Evolutionary conservation across 306 rosid species (phyloP).

Genomic region (Trifolium repens): DNA sequence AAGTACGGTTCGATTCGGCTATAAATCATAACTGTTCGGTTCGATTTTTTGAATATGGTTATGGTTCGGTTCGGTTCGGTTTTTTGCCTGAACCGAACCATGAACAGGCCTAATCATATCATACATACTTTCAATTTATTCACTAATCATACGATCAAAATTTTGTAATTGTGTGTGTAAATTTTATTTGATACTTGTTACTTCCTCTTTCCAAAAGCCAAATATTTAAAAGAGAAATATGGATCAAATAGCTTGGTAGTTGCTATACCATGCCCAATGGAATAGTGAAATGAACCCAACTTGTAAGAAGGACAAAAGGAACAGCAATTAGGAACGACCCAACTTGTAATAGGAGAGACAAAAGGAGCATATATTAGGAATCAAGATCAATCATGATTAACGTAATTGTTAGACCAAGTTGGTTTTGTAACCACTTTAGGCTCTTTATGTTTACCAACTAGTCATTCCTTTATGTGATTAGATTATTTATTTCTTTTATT

Average conservation of each 20-base stretch:
- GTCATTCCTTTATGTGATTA: slow-evolving; percentile 3
- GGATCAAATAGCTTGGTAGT: slow-evolving; percentile 24
- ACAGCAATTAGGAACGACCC: slow-evolving; percentile 18
- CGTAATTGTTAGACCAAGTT: slow-evolving; percentile 34
- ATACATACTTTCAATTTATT: too few relatives aligned
- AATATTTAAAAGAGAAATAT: slow-evolving; percentile 4
- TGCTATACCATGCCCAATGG: slow-evolving; percentile 2
- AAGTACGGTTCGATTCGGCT: too few relatives aligned
- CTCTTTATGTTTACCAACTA: neutral
- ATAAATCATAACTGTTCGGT: too few relatives aligned
- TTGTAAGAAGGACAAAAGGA: slow-evolving; percentile 37
- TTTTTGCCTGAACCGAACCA: too few relatives aligned
- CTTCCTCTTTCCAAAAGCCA: neutral
- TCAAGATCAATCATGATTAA: slow-evolving; percentile 33
- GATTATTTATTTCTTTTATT: neutral
- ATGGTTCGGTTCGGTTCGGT: too few relatives aligned
- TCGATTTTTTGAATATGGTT: too few relatives aligned
- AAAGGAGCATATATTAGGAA: slow-evolving; percentile 27
- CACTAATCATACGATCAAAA: too few relatives aligned
- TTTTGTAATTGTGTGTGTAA: too few relatives aligned
- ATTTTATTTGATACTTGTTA: too few relatives aligned
- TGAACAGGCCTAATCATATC: too few relatives aligned
- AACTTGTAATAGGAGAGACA: slow-evolving; percentile 40
- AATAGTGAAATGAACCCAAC: slow-evolving; percentile 30
- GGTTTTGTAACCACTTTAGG: slow-evolving; percentile 17